phyloP scores from a whole-genome alignment of 106 monocot species.

The Amphibolis antarctica region DNA sequence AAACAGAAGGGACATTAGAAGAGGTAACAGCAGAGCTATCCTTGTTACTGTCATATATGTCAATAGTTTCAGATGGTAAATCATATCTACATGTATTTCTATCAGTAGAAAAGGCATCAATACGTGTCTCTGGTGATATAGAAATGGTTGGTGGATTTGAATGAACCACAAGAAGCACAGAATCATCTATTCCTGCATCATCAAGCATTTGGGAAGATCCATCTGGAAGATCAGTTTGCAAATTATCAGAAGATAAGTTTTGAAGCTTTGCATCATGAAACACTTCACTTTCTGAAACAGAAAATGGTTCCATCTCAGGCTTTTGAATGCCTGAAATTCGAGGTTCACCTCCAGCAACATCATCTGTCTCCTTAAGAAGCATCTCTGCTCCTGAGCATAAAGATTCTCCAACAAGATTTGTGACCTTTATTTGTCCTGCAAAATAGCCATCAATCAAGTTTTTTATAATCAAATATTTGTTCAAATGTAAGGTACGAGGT shows the following conservation, averaged over 20 bases:
- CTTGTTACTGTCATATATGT: background rate
- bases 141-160: background rate
- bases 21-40: background rate
- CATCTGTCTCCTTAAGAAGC: constrained; percentile 6
- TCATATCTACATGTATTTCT: background rate
- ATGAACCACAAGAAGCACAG: background rate
- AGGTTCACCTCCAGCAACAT: constrained; percentile 2
- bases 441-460: constrained; percentile 4
- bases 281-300: constrained; percentile 6
- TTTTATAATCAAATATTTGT: background rate
- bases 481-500: too few species aligned
- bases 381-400: background rate
- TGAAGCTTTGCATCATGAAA: background rate
- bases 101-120: background rate
- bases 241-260: background rate
- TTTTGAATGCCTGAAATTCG: background rate
- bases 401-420: constrained; percentile 8
- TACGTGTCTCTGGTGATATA: background rate
- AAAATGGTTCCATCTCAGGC: constrained; percentile 7
- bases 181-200: background rate
- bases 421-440: background rate
- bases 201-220: constrained; percentile 1
- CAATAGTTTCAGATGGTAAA: background rate
- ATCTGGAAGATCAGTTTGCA: background rate
- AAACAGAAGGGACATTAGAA: constrained; percentile 1